Base-by-base conservation (phyloP, 2,329 filamentous ascomycete genomes). In the Scedosporium aurantiacum region DNA sequence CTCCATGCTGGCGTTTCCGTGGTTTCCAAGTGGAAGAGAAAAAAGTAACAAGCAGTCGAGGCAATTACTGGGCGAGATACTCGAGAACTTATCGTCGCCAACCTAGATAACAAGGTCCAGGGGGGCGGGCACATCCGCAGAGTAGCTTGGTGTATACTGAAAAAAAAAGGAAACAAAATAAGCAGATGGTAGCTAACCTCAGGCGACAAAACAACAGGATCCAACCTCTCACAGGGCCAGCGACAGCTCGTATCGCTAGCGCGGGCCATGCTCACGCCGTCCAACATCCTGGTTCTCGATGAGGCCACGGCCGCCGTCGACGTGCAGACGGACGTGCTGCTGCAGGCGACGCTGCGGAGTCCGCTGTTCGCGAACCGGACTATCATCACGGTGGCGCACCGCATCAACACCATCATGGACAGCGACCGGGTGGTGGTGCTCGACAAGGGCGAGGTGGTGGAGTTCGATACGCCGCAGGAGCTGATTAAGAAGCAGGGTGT, bases 341-440 rank as follows among this genome's bases (percentile, higher is more conserved):
- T 88, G 61, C 85, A 88, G 75, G 74, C 75, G 57, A 88, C 85
- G 27, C 76, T 87, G 61, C 80, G 85, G 40, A 82, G 82, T 41
- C 80, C 83, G 23, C 72, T 87, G 16, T 99, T 99, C 76, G 82
- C 87, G 64, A 91, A 97, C 74, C 86, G 91, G 60, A 99, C 94
- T 43, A 97, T 99, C 74, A 96, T 99, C 74, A 99, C 94, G 1
- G 96, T 99, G 69, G 94, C 94, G 27, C 94, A 99, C 77, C 87
- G 94, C 61, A 96, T 99, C 78, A 97, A 97, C 77, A 99, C 94
- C 10, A 97, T 99, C 68, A 82, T 99, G 32, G 85, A 88, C 72
- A 84, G 82, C 64, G 93, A 99, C 76, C 85, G 92, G 58, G 94
- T 99, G 64, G 87, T 99, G 41, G 94, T 99, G 58, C 83, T 99